phyloP scores from a whole-genome alignment of 331 rosid species.

The Arachis monticola region DNA sequence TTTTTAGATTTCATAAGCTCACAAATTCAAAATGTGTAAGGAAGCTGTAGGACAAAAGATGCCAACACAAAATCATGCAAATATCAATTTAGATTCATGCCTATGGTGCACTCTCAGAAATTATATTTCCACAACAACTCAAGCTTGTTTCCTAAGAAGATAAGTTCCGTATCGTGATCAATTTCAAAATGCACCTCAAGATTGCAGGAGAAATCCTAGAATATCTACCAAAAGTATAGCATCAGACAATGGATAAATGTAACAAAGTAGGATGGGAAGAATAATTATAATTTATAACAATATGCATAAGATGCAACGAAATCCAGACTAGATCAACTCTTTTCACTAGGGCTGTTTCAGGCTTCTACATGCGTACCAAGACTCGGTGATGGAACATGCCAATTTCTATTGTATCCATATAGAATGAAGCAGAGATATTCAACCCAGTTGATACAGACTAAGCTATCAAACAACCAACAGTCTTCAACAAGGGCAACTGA shows the following conservation, averaged over 20 bases:
- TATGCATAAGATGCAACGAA: too few relatives aligned
- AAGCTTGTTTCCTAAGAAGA: neutral
- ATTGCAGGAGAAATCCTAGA: too few relatives aligned
- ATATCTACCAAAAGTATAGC: too few relatives aligned
- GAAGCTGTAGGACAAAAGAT: conserved; percentile 15
- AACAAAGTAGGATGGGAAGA: too few relatives aligned
- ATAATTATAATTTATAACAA: too few relatives aligned
- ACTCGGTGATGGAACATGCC: neutral
- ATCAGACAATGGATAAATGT: too few relatives aligned
- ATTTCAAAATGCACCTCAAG: too few relatives aligned
- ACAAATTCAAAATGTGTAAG: conserved; percentile 28
- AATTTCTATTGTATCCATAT: neutral
- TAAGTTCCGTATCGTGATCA: too few relatives aligned
- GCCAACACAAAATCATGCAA: conserved; percentile 6
- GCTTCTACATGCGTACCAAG: neutral
- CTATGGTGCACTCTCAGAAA: neutral
- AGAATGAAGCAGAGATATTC: neutral
- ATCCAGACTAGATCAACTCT: too few relatives aligned
- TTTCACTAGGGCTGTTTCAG: neutral
- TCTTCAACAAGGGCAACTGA: too few relatives aligned
- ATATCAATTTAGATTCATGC: conserved; percentile 1
- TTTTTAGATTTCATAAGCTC: conserved; percentile 5
- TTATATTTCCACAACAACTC: neutral
- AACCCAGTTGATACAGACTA: neutral
- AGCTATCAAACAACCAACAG: neutral